Conservation (phyloP, 495 filamentous ascomycete genomes). For the Hypoxylon perforatum region DNA sequence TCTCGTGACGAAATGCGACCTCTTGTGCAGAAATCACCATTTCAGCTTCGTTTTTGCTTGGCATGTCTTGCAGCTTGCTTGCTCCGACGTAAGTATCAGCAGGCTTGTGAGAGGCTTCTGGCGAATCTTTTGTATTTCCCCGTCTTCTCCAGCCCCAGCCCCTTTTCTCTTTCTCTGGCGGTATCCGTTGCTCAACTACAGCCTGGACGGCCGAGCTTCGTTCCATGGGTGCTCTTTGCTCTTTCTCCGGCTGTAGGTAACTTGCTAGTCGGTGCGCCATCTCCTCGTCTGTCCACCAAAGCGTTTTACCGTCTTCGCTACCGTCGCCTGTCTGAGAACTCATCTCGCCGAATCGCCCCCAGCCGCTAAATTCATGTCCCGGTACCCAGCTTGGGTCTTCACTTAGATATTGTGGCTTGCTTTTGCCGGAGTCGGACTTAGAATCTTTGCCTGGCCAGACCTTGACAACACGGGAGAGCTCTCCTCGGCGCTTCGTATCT, state of each 20-base stretch:
- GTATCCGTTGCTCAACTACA: conserved; percentile 43
- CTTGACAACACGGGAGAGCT: conserved; percentile 48
- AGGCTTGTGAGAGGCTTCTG: conserved; percentile 4
- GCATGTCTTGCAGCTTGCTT: conserved; percentile 10
- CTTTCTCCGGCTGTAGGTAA: conserved; percentile 54
- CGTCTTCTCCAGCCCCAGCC: conserved; percentile 42
- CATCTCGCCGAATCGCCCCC: conserved; percentile 52
- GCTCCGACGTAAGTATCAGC: conserved; percentile 8
- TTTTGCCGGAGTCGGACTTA: conserved; percentile 15
- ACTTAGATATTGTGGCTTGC: conserved; percentile 3
- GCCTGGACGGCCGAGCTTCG: conserved; percentile 41
- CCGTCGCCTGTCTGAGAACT: not conserved
- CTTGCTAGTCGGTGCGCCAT: conserved; percentile 58
- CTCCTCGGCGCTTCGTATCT: conserved; percentile 52
- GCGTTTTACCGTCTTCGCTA: conserved; percentile 16
- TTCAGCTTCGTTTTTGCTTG: conserved; percentile 34
- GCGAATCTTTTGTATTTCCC: conserved; percentile 14
- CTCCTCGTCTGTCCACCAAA: conserved; percentile 60
- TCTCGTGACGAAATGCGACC: conserved; percentile 63
- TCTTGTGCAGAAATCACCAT: conserved; percentile 61
- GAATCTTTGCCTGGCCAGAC: conserved; percentile 44
- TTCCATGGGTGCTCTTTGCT: conserved; percentile 30
- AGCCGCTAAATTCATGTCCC: conserved; percentile 49
- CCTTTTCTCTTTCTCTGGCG: conserved; percentile 44
- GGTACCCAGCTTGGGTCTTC: conserved; percentile 33